These are phyloP conservation scores for Diaporthe destruens DNA, from an alignment of 2,329 filamentous ascomycete genomes.

Conservation along the genomic window DNA sequence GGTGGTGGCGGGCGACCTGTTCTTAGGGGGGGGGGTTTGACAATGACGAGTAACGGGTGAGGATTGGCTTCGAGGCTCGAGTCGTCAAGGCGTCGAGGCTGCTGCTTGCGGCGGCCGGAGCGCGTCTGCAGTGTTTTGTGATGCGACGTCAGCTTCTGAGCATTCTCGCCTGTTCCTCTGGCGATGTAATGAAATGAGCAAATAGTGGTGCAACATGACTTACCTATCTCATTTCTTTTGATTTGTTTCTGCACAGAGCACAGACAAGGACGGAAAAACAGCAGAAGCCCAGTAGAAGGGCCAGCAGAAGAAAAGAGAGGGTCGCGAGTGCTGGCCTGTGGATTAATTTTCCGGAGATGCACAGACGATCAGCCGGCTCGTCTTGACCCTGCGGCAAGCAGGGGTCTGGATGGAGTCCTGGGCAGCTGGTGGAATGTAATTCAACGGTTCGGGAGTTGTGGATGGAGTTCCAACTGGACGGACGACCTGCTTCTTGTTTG, in stretches of 20 bases:
- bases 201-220: conserved; percentile 1
- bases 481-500: neutral
- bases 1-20: neutral
- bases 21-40: neutral
- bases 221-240: conserved; percentile 24
- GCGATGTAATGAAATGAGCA: conserved; percentile 8
- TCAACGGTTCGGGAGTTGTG: conserved; percentile 17
- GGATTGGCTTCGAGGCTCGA: neutral
- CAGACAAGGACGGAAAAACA: neutral
- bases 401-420: too few relatives aligned
- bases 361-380: conserved; percentile 17
- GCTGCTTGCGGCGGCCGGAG: neutral
- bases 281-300: conserved; percentile 6
- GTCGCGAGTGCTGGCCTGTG: conserved; percentile 6
- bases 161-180: neutral
- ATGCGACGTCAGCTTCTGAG: neutral
- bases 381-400: neutral
- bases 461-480: neutral
- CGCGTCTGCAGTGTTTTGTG: conserved; percentile 24
- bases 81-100: neutral
- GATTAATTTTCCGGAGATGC: conserved; percentile 26
- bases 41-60: conserved; percentile 5
- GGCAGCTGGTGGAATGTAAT: neutral
- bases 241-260: conserved; percentile 11
- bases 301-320: conserved; percentile 25